These are phyloP conservation scores for Scutellaria galericulata DNA, from an alignment of 257 asterid species.

Conservation along the genomic window DNA sequence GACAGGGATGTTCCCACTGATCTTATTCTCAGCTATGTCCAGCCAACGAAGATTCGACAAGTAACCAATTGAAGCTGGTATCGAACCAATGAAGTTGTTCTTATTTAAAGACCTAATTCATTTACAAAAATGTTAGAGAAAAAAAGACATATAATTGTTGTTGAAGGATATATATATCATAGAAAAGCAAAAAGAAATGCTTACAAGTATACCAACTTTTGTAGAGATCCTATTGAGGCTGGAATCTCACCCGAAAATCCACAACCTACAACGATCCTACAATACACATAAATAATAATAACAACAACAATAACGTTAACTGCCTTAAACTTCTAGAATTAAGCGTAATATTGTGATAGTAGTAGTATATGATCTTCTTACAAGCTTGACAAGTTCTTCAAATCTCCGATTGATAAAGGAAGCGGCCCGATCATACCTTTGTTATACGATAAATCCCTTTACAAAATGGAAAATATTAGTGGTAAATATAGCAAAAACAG, in stretches of 20 bases:
- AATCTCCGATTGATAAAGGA: conserved; percentile 64
- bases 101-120: conserved; percentile 66
- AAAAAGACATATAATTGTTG: background rate
- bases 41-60: conserved; percentile 68
- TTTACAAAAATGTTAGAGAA: too few species aligned
- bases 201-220: conserved; percentile 68
- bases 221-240: conserved; percentile 68
- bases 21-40: conserved; percentile 85
- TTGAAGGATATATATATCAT: background rate
- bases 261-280: conserved; percentile 80
- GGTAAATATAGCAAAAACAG: too few species aligned
- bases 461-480: background rate
- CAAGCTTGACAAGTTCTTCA: conserved; percentile 69
- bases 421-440: conserved; percentile 66
- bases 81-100: conserved; percentile 68
- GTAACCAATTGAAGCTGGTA: conserved; percentile 74
- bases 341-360: background rate
- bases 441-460: conserved; percentile 92
- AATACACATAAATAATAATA: background rate
- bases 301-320: conserved; percentile 6
- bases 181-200: conserved; percentile 29
- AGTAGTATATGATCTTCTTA: conserved; percentile 46
- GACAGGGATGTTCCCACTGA: conserved; percentile 79
- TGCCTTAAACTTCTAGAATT: background rate
- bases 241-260: conserved; percentile 81